phyloP scores from a whole-genome alignment of 2,329 filamentous ascomycete genomes.

The Ampelomyces quisqualis region DNA sequence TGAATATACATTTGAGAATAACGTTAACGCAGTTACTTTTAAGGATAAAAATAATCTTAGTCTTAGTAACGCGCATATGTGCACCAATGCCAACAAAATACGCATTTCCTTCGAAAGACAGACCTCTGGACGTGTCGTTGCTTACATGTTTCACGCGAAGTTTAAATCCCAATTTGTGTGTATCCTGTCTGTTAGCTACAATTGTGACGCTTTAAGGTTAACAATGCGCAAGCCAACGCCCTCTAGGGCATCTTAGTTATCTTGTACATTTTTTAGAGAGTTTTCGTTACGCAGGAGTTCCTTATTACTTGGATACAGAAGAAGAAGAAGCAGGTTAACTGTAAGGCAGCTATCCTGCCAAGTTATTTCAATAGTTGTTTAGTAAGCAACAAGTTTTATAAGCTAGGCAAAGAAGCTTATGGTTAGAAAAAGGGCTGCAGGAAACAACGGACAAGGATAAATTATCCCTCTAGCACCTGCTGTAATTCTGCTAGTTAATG shows the following conservation, averaged over 20 bases:
- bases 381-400: conserved; percentile 19
- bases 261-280: conserved; percentile 24
- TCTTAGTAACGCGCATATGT: no score
- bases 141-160: no score
- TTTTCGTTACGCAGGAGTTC: conserved; percentile 17
- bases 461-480: conserved; percentile 24
- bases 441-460: conserved; percentile 28
- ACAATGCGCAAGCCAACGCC: conserved; percentile 17
- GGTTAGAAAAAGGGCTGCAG: conserved; percentile 25
- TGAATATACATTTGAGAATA: no score
- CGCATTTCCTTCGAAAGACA: no score
- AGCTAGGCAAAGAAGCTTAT: conserved; percentile 20
- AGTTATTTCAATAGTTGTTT: conserved; percentile 21
- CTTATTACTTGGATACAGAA: conserved; percentile 24
- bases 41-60: no score
- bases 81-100: no score
- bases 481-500: conserved; percentile 6
- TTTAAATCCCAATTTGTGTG: no score
- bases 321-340: conserved; percentile 23
- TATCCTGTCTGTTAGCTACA: no score
- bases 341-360: conserved; percentile 22
- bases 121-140: no score
- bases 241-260: conserved; percentile 24
- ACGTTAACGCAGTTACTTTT: no score
- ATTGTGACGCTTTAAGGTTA: no score